A percentile compares a stretch with the other conserved stretches of the same genome.
Conservation (phyloP, 495 filamentous ascomycete genomes). For the Xeromyces bisporus region DNA sequence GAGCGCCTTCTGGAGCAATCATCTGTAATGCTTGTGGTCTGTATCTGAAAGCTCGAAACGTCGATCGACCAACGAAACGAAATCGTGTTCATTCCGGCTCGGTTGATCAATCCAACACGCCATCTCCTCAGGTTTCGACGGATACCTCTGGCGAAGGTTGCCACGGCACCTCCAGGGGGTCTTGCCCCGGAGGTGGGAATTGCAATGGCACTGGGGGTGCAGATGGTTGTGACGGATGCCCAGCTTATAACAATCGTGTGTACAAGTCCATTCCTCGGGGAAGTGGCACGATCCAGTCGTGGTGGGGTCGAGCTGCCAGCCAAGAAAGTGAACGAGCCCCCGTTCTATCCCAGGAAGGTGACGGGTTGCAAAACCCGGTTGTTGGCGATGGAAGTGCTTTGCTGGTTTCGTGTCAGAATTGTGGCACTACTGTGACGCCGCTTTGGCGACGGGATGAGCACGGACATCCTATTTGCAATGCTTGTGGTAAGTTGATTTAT, state of each 20-base stretch:
- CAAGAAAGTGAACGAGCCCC: constrained; percentile 11
- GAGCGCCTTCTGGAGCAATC: constrained; percentile 78
- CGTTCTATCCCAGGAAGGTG: constrained; percentile 8
- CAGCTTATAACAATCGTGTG: constrained; percentile 91
- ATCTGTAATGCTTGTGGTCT: constrained; percentile 98
- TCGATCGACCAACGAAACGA: constrained; percentile 71
- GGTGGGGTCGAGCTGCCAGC: constrained; percentile 15
- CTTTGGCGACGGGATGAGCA: constrained; percentile 90
- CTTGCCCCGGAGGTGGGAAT: constrained; percentile 84
- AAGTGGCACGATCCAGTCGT: constrained; percentile 12
- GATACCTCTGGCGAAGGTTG: constrained; percentile 18
- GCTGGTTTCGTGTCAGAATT: constrained; percentile 91
- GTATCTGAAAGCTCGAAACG: constrained; percentile 85
- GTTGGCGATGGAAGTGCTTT: constrained; percentile 43
- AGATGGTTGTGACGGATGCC: constrained; percentile 90
- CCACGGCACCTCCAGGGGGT: constrained; percentile 42
- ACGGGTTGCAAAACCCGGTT: constrained; percentile 8
- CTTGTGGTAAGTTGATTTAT: constrained; percentile 76
- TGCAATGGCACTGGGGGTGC: constrained; percentile 96
- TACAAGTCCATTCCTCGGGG: constrained; percentile 51
- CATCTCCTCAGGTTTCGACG: constrained; percentile 5
- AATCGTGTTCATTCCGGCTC: constrained; percentile 34
- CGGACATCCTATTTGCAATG: constrained; percentile 96
- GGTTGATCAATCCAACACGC: constrained; percentile 3
- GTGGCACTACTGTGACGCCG: constrained; percentile 89